Evolutionary conservation across 2,329 filamentous ascomycete genomes (phyloP).

Genomic region (Alternaria postmessia): DNA sequence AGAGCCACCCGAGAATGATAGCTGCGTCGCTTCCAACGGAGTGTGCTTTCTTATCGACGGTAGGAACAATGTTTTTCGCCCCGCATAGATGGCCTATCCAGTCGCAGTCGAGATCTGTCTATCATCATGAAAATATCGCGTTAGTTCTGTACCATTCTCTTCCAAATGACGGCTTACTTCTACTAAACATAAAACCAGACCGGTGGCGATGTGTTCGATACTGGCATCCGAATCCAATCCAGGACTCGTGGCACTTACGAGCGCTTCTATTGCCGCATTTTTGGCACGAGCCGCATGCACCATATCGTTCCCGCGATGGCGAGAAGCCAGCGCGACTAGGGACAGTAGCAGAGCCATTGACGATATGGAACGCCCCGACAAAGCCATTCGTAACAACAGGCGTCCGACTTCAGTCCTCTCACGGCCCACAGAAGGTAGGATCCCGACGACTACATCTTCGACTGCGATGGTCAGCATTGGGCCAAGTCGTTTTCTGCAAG

Average conservation of each 20-base stretch:
- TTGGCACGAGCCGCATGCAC: neutral
- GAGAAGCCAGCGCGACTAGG: neutral
- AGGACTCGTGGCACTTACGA: neutral
- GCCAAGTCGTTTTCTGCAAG: neutral
- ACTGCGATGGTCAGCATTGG: neutral
- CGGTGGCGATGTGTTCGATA: neutral
- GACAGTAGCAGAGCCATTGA: neutral
- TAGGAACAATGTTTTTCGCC: neutral
- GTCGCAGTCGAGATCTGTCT: neutral
- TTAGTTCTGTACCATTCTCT: neutral
- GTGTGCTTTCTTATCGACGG: neutral
- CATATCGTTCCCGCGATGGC: neutral
- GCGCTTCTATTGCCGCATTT: neutral
- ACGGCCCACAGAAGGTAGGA: neutral
- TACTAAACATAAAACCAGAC: neutral
- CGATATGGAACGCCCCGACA: neutral
- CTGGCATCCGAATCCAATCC: neutral
- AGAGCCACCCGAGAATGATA: slow-evolving; percentile 10
- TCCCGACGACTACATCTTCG: neutral
- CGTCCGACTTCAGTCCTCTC: neutral
- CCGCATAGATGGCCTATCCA: neutral
- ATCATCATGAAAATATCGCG: neutral
- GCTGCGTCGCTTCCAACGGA: neutral
- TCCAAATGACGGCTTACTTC: neutral
- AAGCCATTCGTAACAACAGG: neutral